These are phyloP conservation scores for Jaenimonas drosophilae DNA, from an alignment of 208 protist genomes.

Conservation along the genomic window DNA sequence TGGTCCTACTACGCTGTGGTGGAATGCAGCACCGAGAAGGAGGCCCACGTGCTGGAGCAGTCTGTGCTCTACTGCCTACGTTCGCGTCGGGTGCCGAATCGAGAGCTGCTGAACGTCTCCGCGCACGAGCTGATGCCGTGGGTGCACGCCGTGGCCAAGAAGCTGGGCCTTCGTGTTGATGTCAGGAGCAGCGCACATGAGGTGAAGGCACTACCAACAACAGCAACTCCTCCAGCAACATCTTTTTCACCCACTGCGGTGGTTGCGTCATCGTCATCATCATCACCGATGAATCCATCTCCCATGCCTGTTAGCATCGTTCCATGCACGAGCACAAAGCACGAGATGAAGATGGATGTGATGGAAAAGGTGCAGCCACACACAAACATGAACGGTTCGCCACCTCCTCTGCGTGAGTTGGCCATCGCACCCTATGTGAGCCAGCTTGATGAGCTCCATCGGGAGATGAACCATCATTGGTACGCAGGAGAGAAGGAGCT, in stretches of 20 bases:
- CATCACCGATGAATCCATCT: too few relatives aligned
- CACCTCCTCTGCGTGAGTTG: not conserved
- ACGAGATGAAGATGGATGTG: not conserved
- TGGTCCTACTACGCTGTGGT: conserved; percentile 55
- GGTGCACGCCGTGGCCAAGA: conserved; percentile 17
- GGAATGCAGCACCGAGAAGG: conserved; percentile 28
- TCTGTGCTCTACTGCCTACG: conserved; percentile 51
- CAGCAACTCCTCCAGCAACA: not conserved
- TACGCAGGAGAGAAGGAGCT: too few relatives aligned
- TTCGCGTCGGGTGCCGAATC: conserved; percentile 33
- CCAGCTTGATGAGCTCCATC: not conserved
- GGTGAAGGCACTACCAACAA: too few relatives aligned
- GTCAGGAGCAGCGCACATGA: not conserved
- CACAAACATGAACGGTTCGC: not conserved
- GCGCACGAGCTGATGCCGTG: conserved; percentile 22
- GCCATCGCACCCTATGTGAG: not conserved
- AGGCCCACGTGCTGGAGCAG: conserved; percentile 67
- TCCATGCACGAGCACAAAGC: too few relatives aligned
- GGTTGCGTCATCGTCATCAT: too few relatives aligned
- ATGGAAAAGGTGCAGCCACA: not conserved
- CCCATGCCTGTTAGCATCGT: too few relatives aligned
- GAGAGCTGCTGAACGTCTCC: conserved; percentile 36
- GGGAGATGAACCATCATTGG: too few relatives aligned
- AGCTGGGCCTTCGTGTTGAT: conserved; percentile 21
- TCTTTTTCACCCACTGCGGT: too few relatives aligned